phyloP scores from a whole-genome alignment of 169 alveolate species.

The Condylostoma magnum region DNA sequence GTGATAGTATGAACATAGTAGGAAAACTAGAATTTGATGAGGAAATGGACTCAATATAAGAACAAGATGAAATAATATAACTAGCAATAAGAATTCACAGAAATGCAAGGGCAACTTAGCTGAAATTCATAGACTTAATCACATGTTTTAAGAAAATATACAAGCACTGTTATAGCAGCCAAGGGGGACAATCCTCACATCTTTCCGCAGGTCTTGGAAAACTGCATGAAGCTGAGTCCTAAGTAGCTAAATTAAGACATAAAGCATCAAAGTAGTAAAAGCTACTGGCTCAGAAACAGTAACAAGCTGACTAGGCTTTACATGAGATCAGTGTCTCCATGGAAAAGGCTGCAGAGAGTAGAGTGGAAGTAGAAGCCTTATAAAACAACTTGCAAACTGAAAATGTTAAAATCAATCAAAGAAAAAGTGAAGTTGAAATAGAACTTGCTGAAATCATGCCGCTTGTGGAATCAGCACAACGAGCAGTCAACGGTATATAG shows the following conservation, averaged over 20 bases:
- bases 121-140: slow-evolving; percentile 65
- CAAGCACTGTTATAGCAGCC: not conserved
- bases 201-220: slow-evolving; percentile 84
- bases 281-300: slow-evolving; percentile 77
- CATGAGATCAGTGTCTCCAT: slow-evolving; percentile 81
- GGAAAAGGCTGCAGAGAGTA: slow-evolving; percentile 84
- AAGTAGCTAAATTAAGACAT: slow-evolving; percentile 80
- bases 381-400: slow-evolving; percentile 72
- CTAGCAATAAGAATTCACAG: slow-evolving; percentile 55
- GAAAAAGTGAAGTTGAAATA: slow-evolving; percentile 79
- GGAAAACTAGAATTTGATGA: slow-evolving; percentile 37
- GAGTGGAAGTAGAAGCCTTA: slow-evolving; percentile 81
- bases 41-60: slow-evolving; percentile 20
- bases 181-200: slow-evolving; percentile 60
- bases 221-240: slow-evolving; percentile 85
- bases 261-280: slow-evolving; percentile 80
- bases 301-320: slow-evolving; percentile 86
- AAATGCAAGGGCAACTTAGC: slow-evolving; percentile 48
- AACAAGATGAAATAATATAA: slow-evolving; percentile 35
- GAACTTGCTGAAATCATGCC: slow-evolving; percentile 88
- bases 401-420: slow-evolving; percentile 70
- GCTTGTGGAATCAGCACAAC: slow-evolving; percentile 85
- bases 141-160: slow-evolving; percentile 2
- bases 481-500: slow-evolving; percentile 84
- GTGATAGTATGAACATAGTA: slow-evolving; percentile 41